Base-by-base conservation (phyloP, 176 grass and related monocot genomes). In the Hsuehochloa calcarea region DNA sequence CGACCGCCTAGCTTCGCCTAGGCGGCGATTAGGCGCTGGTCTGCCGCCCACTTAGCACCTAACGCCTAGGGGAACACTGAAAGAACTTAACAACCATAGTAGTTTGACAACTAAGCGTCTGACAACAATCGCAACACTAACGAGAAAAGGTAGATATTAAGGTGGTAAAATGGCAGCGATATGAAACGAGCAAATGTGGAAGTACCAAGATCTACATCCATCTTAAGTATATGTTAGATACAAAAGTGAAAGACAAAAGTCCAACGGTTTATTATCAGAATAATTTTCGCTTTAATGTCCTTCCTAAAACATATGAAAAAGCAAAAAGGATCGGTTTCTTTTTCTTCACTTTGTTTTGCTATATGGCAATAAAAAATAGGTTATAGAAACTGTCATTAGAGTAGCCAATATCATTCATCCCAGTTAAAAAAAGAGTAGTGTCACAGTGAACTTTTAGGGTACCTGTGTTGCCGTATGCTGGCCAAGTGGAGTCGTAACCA, bases 381-480 rank as follows among this genome's bases (percentile, higher is more conserved):
- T 35, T 54, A 6, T 10, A 82, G 69, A 77, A 29, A 20, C 50
- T 27, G 65, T 14, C 34, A 5, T 15, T 27, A 23, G 14, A 29
- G 35, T 56, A 69, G n/a, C 8, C 39, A 52, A 81, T 70, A 71
- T 31, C 29, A 59, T 14, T 26, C 67, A 60, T 26, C n/a, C 4
- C 4, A 69, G 25, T 49, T 71, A 69, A 76, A 65, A 52, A 78
- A 70, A 75, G 44, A 70, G 34, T 68, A 83, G 26, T 51, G 37
- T 45, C 43, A 41, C 4, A 38, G 56, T 47, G 40, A 82, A 86
- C 11, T 67, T 73, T 47, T 74, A 31, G 8, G 38, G 19, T 90
- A 98, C 96, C 93, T 95, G 93, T 75, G 89, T 83, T 73, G 91
- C 50, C 15, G 76, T 68, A 68, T 88, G 87, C 71, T 98, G 89